phyloP scores from a whole-genome alignment of 345 rosid genomes.

The Noccaea caerulescens region DNA sequence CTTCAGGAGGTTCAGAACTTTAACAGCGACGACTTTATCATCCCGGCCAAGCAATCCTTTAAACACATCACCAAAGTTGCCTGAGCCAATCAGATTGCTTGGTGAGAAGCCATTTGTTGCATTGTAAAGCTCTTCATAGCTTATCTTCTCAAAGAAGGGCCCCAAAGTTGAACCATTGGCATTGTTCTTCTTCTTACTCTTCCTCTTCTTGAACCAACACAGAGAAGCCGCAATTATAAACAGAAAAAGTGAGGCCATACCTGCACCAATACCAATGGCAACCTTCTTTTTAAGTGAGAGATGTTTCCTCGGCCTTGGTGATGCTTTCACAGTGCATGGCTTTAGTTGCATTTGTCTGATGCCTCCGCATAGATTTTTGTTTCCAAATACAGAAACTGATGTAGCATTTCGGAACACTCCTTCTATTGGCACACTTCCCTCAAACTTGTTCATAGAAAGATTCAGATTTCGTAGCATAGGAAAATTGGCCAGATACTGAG shows the following conservation, averaged over 20 bases:
- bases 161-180: constrained; percentile 20
- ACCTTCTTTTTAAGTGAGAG: constrained; percentile 16
- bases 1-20: constrained; percentile 40
- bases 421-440: constrained; percentile 36
- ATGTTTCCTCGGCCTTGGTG: constrained; percentile 23
- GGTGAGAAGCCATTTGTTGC: constrained; percentile 45
- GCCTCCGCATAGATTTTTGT: constrained; percentile 39
- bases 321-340: constrained; percentile 17
- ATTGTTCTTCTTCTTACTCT: constrained; percentile 10
- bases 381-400: constrained; percentile 37
- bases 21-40: constrained; percentile 35
- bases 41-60: constrained; percentile 33
- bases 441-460: constrained; percentile 39
- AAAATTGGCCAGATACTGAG: constrained; percentile 32
- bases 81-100: constrained; percentile 44
- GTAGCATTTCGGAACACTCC: constrained; percentile 38
- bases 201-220: constrained; percentile 37
- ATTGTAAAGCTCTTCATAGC: constrained; percentile 37
- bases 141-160: constrained; percentile 34
- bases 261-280: constrained; percentile 32
- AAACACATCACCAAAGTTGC: constrained; percentile 37
- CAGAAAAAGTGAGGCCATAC: constrained; percentile 25
- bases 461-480: constrained; percentile 22
- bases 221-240: constrained; percentile 23
- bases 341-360: constrained; percentile 28